A percentile compares a stretch with the other conserved stretches of the same genome.
Conservation (phyloP, 768 basidiomycete genomes). For the Lepiota brunneoincarnata region DNA sequence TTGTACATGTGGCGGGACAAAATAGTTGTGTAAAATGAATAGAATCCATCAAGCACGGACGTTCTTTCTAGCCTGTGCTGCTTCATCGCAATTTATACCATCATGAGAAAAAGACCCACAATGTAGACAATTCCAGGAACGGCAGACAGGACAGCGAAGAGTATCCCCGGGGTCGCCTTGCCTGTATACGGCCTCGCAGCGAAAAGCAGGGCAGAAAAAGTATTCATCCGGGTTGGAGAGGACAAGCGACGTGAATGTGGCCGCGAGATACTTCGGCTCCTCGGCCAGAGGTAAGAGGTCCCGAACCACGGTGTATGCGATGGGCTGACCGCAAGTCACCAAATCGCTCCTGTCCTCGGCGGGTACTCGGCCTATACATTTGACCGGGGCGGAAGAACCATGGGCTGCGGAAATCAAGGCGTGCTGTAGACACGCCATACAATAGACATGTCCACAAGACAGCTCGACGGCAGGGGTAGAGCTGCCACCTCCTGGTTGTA, state of each 20-base stretch:
- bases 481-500: slow-evolving; percentile 17
- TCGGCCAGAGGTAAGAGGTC: slow-evolving; percentile 35
- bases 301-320: slow-evolving; percentile 39
- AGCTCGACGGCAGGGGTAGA: slow-evolving; percentile 28
- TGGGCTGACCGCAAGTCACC: slow-evolving; percentile 25
- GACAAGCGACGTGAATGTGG: slow-evolving; percentile 42
- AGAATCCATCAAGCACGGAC: not conserved
- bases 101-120: slow-evolving; percentile 27
- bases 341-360: slow-evolving; percentile 12
- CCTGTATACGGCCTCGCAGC: slow-evolving; percentile 48
- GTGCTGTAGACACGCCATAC: slow-evolving; percentile 45
- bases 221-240: slow-evolving; percentile 36
- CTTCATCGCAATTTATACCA: slow-evolving; percentile 21
- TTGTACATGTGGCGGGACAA: not conserved
- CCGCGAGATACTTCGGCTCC: slow-evolving; percentile 36
- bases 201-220: slow-evolving; percentile 52
- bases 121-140: slow-evolving; percentile 23
- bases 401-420: slow-evolving; percentile 33
- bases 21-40: not conserved
- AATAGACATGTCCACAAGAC: slow-evolving; percentile 52
- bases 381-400: slow-evolving; percentile 25
- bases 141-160: slow-evolving; percentile 25
- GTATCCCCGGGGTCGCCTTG: slow-evolving; percentile 21
- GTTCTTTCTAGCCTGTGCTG: not conserved
- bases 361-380: slow-evolving; percentile 33